A percentile compares a stretch with the other conserved stretches of the same genome.
These are phyloP conservation scores for Aquilaria yunnanensis DNA, from an alignment of 345 rosid genomes.

Conservation along the genomic window DNA sequence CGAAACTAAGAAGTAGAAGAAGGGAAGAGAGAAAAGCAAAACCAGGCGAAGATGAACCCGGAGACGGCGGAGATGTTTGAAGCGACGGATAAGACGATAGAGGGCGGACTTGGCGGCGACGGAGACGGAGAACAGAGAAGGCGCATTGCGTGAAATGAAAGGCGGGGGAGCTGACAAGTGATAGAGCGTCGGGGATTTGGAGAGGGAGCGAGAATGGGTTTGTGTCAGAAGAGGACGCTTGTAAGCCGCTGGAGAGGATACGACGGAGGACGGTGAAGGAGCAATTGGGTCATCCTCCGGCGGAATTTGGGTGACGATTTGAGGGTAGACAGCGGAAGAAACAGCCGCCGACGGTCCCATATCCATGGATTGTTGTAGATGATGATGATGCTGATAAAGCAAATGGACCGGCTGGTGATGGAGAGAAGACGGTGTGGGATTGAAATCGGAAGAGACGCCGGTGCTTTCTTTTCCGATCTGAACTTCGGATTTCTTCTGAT, in stretches of 20 bases:
- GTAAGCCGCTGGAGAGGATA: conserved; percentile 52
- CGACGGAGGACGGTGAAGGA: conserved; percentile 32
- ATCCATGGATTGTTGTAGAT: conserved; percentile 13
- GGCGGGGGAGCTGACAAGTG: conserved; percentile 29
- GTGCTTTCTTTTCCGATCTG: conserved; percentile 99
- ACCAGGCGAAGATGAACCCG: conserved; percentile 58
- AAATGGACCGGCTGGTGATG: conserved; percentile 19
- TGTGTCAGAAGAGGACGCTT: conserved; percentile 55
- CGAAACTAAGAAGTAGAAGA: conserved; percentile 72
- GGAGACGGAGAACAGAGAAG: conserved; percentile 30
- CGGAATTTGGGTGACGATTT: conserved; percentile 24
- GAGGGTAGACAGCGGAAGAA: conserved; percentile 19
- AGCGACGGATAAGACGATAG: conserved; percentile 42
- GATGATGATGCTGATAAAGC: conserved; percentile 11
- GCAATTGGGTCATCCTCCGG: conserved; percentile 40
- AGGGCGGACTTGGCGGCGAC: conserved; percentile 45
- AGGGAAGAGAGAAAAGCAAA: conserved; percentile 61
- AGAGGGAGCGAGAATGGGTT: conserved; percentile 33
- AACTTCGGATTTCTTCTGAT: conserved; percentile 97
- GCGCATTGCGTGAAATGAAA: conserved; percentile 13
- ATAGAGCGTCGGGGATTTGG: conserved; percentile 50
- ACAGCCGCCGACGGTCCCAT: conserved; percentile 1
- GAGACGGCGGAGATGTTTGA: conserved; percentile 38
- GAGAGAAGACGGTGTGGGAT: conserved; percentile 44
- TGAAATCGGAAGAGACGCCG: conserved; percentile 99